Base-by-base conservation (phyloP, 2,329 filamentous ascomycete genomes). In the Fusarium oligoseptatum region DNA sequence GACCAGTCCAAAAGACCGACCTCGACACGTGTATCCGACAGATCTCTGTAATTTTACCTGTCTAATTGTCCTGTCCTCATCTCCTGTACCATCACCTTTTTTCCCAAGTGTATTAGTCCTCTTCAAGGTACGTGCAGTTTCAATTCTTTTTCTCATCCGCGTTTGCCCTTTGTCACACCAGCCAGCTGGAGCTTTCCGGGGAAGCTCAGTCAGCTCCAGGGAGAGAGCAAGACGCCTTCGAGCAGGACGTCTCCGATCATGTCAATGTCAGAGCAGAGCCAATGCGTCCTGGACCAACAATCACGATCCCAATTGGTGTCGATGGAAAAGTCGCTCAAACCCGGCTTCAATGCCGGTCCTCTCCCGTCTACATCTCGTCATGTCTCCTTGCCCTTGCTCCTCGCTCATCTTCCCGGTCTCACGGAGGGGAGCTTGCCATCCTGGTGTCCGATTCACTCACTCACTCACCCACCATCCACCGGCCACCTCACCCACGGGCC, bases 1-100 rank as follows among this genome's bases (percentile, higher is more conserved):
- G 75, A 74, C 75, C 78, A 79, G 76, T 76, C 70, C 70, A 70
- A 70, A 67, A 71, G 72, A 69, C 52, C 75, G 71, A 65, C 73
- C 65, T 71, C 76, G 65, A 71, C 76, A 74, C 76, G 68, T 68
- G 69, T 68, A 70, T 67, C 72, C 62, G 29, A 61, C 71, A 64
- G 36, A 41, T 71, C 64, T 67, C 58, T 79, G 70, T 76, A 72
- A 70, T 72, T 67, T 10, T 66, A 69, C 67, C 55, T 64, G 32
- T 66, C 61, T 66, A 67, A 74, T 60, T 63, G 64, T 50, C 64
- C 65, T 61, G 66, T 50, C 64, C 65, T 61, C 62, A 62, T 60
- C 50, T 52, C 45, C 50, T 77, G 68, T 77, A 70, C 64, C 63
- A 68, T 67, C 71, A 52, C 56, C 34, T 29, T 63, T 67, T 67